A percentile compares a stretch with the other conserved stretches of the same genome.
Evolutionary conservation across 805 yeast genomes (phyloP).

Genomic region (Ogataea nitratoaversa): DNA sequence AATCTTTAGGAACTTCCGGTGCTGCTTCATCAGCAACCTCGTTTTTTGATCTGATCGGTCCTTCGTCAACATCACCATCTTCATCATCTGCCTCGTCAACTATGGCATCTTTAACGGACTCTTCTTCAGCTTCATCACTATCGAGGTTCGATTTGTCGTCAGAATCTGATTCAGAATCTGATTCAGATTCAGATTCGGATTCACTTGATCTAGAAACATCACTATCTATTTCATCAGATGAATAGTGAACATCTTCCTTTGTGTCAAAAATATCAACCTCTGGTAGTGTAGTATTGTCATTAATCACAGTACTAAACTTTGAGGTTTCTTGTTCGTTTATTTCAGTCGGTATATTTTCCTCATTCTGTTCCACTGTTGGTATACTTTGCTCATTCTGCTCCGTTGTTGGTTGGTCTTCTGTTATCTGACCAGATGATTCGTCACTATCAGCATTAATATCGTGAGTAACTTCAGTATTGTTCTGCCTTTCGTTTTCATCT

Average conservation of each 20-base stretch:
- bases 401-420: no score
- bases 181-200: constrained; percentile 14
- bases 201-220: not conserved
- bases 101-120: constrained; percentile 20
- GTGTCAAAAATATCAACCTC: constrained; percentile 17
- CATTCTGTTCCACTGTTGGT: no score
- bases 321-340: not conserved
- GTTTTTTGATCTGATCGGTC: constrained; percentile 75
- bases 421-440: no score
- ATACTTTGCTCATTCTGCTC: no score
- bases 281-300: not conserved
- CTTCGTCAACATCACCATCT: constrained; percentile 39
- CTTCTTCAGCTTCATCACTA: constrained; percentile 12
- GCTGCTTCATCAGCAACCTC: constrained; percentile 70
- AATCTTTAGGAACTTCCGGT: constrained; percentile 63
- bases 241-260: constrained; percentile 14
- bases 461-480: no score
- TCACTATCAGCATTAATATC: no score
- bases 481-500: no score
- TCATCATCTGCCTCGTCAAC: constrained; percentile 27
- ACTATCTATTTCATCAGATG: constrained; percentile 21
- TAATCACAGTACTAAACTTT: not conserved
- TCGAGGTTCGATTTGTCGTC: constrained; percentile 18
- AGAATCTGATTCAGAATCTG: constrained; percentile 14
- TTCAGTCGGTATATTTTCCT: no score